Evolutionary conservation across 352 stramenopile genomes (phyloP).

Genomic region (Globisporangium polare): DNA sequence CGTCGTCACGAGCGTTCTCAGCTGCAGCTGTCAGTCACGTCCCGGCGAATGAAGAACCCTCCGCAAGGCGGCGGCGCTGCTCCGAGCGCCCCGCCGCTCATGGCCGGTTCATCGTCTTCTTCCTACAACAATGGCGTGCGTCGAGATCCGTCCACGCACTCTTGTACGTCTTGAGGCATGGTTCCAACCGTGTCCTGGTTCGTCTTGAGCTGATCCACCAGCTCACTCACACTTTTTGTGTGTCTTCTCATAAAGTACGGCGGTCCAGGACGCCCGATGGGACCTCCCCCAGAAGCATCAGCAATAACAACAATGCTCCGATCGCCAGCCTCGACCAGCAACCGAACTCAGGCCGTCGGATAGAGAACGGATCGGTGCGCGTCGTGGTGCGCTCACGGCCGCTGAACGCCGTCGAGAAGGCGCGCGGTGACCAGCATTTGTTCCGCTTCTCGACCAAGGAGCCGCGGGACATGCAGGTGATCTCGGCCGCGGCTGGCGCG

Average conservation of each 20-base stretch:
- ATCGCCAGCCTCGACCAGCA: neutral
- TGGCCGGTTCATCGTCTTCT: neutral
- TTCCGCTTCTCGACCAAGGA: constrained; percentile 57
- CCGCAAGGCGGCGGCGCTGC: neutral
- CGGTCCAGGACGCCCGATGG: constrained; percentile 9
- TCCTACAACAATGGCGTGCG: constrained; percentile 5
- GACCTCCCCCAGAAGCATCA: neutral
- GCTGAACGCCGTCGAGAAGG: constrained; percentile 47
- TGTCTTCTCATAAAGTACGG: constrained; percentile 8
- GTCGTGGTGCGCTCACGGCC: constrained; percentile 64
- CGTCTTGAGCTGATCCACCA: neutral
- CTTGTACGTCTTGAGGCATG: neutral
- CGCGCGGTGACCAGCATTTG: constrained; percentile 41
- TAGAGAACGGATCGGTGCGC: constrained; percentile 31
- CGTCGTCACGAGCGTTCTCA: neutral
- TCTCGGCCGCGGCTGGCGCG: constrained; percentile 32
- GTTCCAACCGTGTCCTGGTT: neutral
- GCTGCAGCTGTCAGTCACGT: neutral
- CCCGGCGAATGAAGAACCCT: neutral
- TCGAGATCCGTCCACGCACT: constrained; percentile 5
- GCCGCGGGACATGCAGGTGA: constrained; percentile 44
- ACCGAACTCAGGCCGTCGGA: constrained; percentile 1
- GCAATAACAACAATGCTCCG: neutral
- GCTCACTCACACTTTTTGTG: neutral
- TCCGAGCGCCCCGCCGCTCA: neutral